Evolutionary conservation across 2,329 filamentous ascomycete species (phyloP).

Genomic region (Podosphaera fusca): DNA sequence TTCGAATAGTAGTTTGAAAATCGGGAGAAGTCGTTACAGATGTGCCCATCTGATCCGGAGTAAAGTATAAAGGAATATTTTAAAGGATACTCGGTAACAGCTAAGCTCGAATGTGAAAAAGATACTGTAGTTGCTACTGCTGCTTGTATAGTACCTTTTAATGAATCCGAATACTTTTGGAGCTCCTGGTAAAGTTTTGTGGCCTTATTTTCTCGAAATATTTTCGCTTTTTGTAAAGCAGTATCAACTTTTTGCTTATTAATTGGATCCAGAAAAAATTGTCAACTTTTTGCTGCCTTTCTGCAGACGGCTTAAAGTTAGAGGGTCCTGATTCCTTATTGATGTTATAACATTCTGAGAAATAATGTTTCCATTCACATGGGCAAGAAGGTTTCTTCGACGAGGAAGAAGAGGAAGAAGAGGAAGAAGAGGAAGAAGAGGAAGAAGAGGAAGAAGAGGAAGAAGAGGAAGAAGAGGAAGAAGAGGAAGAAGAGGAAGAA

Average conservation of each 20-base stretch:
- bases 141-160: not conserved
- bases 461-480: too few species aligned
- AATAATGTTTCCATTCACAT: not conserved
- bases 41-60: not conserved
- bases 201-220: too few species aligned
- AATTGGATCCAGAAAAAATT: not conserved
- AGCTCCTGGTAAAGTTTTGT: not conserved
- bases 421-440: not conserved
- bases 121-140: not conserved
- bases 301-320: not conserved
- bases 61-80: not conserved
- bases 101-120: not conserved
- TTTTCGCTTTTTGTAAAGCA: too few species aligned
- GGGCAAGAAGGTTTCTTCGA: not conserved
- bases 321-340: not conserved
- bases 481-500: too few species aligned
- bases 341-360: not conserved
- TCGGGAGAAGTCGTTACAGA: not conserved
- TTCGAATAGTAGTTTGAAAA: not conserved
- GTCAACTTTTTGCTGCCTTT: not conserved
- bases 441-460: too few species aligned
- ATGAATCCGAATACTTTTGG: not conserved
- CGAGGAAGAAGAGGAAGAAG: not conserved
- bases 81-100: not conserved
- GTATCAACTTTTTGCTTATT: not conserved